Evolutionary conservation across 768 basidiomycete species (phyloP).

Genomic region (Xanthoconium stramineum): DNA sequence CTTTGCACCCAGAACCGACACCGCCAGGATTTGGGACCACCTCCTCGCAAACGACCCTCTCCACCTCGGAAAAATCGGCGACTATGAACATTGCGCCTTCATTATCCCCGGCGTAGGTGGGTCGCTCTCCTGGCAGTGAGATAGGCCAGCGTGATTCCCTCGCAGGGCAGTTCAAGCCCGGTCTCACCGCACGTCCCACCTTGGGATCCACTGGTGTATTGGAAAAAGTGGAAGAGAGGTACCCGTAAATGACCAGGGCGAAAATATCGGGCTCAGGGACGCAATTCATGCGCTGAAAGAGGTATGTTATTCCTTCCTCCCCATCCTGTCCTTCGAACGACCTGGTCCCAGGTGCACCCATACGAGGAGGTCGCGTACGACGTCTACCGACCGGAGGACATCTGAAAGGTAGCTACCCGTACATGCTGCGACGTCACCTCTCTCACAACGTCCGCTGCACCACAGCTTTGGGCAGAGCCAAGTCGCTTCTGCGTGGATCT

Average conservation of each 20-base stretch:
- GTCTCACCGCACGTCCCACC: conserved; percentile 40
- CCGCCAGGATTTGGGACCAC: conserved; percentile 22
- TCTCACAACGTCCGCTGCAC: conserved; percentile 6
- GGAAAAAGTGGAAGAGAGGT: conserved; percentile 49
- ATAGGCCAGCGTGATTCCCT: neutral
- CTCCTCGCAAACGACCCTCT: conserved; percentile 34
- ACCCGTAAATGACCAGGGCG: conserved; percentile 39
- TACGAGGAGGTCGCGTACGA: conserved; percentile 60
- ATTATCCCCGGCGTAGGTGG: conserved; percentile 51
- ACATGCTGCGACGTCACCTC: conserved; percentile 10
- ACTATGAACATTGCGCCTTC: conserved; percentile 49
- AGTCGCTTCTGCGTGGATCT: conserved; percentile 17
- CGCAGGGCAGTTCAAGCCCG: conserved; percentile 15
- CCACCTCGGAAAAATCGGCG: conserved; percentile 5
- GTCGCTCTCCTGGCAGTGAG: conserved; percentile 32
- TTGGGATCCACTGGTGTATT: conserved; percentile 36
- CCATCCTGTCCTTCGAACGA: neutral
- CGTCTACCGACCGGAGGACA: conserved; percentile 47
- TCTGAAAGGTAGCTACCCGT: conserved; percentile 24
- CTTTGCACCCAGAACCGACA: conserved; percentile 37
- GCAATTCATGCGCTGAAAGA: conserved; percentile 45
- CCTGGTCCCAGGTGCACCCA: conserved; percentile 42
- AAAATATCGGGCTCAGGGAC: conserved; percentile 32
- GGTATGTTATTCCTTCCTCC: conserved; percentile 30
- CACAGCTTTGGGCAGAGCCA: conserved; percentile 6